phyloP scores from a whole-genome alignment of 176 grass and related monocot genomes.

The Poa annua region DNA sequence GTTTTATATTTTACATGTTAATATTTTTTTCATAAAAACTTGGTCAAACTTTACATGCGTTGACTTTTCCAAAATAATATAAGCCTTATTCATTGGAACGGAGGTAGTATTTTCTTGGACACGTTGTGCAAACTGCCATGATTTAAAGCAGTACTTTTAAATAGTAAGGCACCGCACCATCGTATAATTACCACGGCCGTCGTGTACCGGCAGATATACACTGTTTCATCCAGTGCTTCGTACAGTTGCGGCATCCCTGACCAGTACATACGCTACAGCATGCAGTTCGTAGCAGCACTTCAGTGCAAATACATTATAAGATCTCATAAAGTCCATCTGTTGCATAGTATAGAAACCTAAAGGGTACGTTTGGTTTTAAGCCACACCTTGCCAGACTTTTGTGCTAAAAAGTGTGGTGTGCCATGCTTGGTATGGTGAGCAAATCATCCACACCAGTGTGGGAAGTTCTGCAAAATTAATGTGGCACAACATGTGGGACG shows the following conservation, averaged over 20 bases:
- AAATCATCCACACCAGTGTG: conserved; percentile 4
- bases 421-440: background rate
- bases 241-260: background rate
- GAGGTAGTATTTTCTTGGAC: conserved; percentile 3
- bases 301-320: background rate
- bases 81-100: too few species aligned
- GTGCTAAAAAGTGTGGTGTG: background rate
- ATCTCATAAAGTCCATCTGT: background rate
- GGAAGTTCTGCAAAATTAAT: background rate
- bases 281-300: background rate
- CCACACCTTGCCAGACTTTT: background rate
- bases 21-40: too few species aligned
- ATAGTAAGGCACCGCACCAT: background rate
- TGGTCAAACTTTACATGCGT: too few species aligned
- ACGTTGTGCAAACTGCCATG: background rate
- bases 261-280: background rate
- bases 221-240: background rate
- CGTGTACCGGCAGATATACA: background rate
- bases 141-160: conserved; percentile 3
- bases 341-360: conserved; percentile 12
- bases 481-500: background rate
- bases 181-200: background rate
- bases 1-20: too few species aligned
- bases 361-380: background rate
- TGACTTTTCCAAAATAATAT: too few species aligned